Evolutionary conservation across 208 protist species (phyloP).

Genomic region (Trypanosoma cruzi): DNA sequence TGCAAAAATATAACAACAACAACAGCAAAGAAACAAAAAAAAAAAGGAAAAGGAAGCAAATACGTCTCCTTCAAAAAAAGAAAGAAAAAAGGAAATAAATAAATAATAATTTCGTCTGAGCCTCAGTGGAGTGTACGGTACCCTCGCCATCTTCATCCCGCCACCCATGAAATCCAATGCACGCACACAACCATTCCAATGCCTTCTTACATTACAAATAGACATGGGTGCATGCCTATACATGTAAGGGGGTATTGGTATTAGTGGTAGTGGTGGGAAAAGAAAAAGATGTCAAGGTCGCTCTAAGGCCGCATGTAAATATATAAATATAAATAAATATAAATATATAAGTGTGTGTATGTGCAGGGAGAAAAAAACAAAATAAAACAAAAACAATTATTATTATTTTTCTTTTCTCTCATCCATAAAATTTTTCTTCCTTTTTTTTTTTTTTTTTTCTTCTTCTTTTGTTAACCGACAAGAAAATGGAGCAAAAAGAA

Average conservation of each 20-base stretch:
- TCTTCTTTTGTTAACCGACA: background rate
- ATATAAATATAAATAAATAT: background rate
- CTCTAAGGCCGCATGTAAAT: slow-evolving; percentile 11
- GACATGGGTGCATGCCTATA: no score
- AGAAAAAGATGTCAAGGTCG: background rate
- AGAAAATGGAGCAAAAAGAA: slow-evolving; percentile 13
- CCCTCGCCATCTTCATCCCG: slow-evolving; percentile 2
- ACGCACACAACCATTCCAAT: no score
- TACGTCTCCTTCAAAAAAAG: no score
- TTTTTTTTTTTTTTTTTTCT: slow-evolving; percentile 12
- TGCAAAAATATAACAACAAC: slow-evolving; percentile 23
- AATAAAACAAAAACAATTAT: slow-evolving; percentile 22
- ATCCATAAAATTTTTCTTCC: slow-evolving; percentile 1
- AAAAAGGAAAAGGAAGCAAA: no score
- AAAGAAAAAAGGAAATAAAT: no score
- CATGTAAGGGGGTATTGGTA: no score
- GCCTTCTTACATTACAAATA: no score
- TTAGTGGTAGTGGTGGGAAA: background rate
- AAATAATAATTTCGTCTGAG: slow-evolving; percentile 8
- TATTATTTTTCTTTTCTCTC: no score
- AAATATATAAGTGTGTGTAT: slow-evolving; percentile 1
- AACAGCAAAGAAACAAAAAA: no score
- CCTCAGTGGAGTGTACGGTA: slow-evolving; percentile 1
- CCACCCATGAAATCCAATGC: background rate
- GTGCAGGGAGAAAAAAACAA: slow-evolving; percentile 14